Base-by-base conservation (phyloP, 371 early-diverging fungal species). In the Lichtheimia ornata region DNA sequence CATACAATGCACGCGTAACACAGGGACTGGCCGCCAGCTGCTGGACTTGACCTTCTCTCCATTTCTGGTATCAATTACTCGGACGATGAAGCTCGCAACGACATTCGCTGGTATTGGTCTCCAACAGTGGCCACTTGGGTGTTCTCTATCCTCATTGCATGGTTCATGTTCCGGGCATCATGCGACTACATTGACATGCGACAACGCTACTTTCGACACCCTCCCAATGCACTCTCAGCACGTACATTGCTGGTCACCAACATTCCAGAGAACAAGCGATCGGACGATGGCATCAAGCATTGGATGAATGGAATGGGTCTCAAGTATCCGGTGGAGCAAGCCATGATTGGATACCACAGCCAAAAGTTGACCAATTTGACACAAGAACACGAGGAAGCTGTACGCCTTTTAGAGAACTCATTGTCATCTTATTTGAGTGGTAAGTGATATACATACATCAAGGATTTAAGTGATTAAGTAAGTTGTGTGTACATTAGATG, bases 181-280 rank as follows among this genome's bases (percentile, higher is more conserved):
- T 69, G 69, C 42, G 78, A 81, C 59, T 94, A 85, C 63, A 77
- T 88, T 22, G 66, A 66, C 11, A 79, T 87, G 65, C 79, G 88
- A 20, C 83, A 84, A 42, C 71, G 72, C 15, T 87, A 81, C 63
- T 91, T 86, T 65, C 64, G 79, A 13, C 80, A 85, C 43, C 76
- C 79, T 2, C 72, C 76, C 0, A 90, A 84, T 53, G 83, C 84
- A 65, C 71, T 77, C 25, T 71, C 79, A 41, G 76, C 85, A 51
- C 82, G 87, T 45, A 88, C 91, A 0, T 56, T 95, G 35, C 81
- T 93, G 66, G 62, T 94, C 35, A 88, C 89, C 6, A 79, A 88
- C 18, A 65, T 94, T 7, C 92, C 93, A 0, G 63, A 73, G 2
- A 68, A 67, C 7, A 70, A 89, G 65, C 88, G 84, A 55, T 72